phyloP scores from a whole-genome alignment of 352 stramenopile genomes.

The Phytophthora vignae region DNA sequence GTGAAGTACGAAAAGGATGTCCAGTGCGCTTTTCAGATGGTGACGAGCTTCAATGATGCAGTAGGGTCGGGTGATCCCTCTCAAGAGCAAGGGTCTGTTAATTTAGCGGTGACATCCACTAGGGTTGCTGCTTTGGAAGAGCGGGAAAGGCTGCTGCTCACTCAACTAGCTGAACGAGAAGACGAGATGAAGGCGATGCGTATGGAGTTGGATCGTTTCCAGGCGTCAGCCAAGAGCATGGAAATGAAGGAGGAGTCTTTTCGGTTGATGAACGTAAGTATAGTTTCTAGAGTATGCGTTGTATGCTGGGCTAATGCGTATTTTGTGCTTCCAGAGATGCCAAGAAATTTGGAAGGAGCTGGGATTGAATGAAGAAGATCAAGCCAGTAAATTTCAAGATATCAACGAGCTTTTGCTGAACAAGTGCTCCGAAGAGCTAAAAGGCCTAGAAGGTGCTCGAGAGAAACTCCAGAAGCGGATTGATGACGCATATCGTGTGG shows the following conservation, averaged over 20 bases:
- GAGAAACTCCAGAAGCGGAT: slow-evolving; percentile 60
- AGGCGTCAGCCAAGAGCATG: slow-evolving; percentile 45
- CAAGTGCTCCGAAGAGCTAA: slow-evolving; percentile 70
- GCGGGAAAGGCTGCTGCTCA: slow-evolving; percentile 22
- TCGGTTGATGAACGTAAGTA: slow-evolving; percentile 62
- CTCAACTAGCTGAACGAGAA: slow-evolving; percentile 41
- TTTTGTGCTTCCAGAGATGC: slow-evolving; percentile 56
- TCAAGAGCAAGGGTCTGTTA: slow-evolving; percentile 25
- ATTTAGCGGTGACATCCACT: slow-evolving; percentile 17
- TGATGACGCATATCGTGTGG: slow-evolving; percentile 37
- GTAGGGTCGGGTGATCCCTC: slow-evolving; percentile 9
- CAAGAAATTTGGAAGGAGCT: slow-evolving; percentile 78
- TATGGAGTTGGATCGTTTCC: slow-evolving; percentile 39
- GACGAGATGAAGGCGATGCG: slow-evolving; percentile 36
- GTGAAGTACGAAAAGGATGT: slow-evolving; percentile 50
- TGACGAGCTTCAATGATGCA: slow-evolving; percentile 38
- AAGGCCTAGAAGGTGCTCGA: slow-evolving; percentile 56
- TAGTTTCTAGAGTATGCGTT: too few relatives aligned
- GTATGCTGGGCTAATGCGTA: neutral
- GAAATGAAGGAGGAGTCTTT: slow-evolving; percentile 75
- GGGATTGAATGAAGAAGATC: slow-evolving; percentile 57
- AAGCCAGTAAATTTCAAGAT: slow-evolving; percentile 64
- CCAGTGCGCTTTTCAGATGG: slow-evolving; percentile 43
- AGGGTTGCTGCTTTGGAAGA: slow-evolving; percentile 39
- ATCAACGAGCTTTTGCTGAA: slow-evolving; percentile 67